A percentile compares a stretch with the other conserved stretches of the same genome.
These are phyloP conservation scores for Lunularia cruciata DNA, from an alignment of 225 moss, liverwort and hornwort genomes.

Conservation along the genomic window DNA sequence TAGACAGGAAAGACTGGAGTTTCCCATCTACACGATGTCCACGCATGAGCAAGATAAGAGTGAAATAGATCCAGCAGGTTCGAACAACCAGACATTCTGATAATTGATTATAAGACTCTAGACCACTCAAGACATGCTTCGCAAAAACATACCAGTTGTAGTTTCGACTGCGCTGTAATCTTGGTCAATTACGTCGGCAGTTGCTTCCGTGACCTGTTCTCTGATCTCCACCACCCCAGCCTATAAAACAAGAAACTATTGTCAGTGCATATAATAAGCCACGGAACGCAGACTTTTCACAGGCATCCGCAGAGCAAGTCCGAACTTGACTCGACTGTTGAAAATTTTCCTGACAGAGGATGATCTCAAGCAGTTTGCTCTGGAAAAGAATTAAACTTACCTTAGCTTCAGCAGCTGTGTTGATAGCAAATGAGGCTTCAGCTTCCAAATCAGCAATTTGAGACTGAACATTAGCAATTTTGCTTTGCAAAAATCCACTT, in stretches of 20 bases:
- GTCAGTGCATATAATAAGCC: not conserved
- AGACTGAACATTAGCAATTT: conserved; percentile 52
- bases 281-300: no score
- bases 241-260: not conserved
- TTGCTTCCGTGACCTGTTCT: conserved; percentile 19
- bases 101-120: not conserved
- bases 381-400: conserved; percentile 40
- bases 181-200: not conserved
- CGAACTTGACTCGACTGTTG: not conserved
- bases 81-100: no score
- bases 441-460: conserved; percentile 84
- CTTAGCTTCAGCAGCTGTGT: conserved; percentile 89
- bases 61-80: no score
- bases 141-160: not conserved
- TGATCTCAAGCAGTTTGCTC: not conserved
- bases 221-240: conserved; percentile 49
- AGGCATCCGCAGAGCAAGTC: not conserved
- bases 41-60: not conserved
- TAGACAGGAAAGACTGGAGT: not conserved
- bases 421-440: conserved; percentile 68
- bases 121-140: no score
- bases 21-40: not conserved
- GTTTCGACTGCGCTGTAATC: not conserved
- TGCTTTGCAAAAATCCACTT: conserved; percentile 49
- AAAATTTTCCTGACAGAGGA: not conserved